Evolutionary conservation across 192 early-diverging fungal genomes (phyloP), one percentile per base, ranked within the genome.

Genomic region (Tieghemiomyces parasiticus): DNA sequence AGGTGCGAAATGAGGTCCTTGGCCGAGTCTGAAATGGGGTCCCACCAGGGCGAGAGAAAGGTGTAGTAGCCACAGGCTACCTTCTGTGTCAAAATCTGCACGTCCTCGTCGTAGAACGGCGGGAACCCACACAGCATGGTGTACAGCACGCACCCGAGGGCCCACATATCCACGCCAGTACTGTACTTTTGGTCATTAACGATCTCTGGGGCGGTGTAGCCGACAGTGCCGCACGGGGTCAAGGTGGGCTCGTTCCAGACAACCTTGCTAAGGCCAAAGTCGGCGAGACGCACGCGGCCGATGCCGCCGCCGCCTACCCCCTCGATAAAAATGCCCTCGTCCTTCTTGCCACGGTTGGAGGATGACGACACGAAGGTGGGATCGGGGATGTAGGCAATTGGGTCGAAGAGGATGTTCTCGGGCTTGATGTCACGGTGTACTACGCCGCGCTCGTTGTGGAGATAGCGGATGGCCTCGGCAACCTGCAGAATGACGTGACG

Each of bases 181-280:
- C 81, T 84, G 59, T 90, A 90, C 35, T 78, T 70, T 66, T 87
- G 77, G 71, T 84, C 82, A 62, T 75, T 82, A 35, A 95, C 77
- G 60, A 95, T 89, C 70, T 95, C 92, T 28, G 92, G 92, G 1
- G 92, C 92, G 4, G 91, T 89, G 59, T 95, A 95, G 26, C 90
- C 89, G 4, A 91, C 83, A 19, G 92, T 95, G 6, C 92, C 92
- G 58, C 90, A 92, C 10, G 92, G 92, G 34, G 92, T 95, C 70
- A 79, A 80, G 8, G 90, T 90, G 4, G 81, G 74, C 62, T 87
- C 79, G 60, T 89, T 78, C 81, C 86, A 87, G 6, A 90, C 79
- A 6, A 90, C 81, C 67, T 91, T 91, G 48, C 88, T 89, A 33
- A 93, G 65, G 4, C 91, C 89, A 76, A 93, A 93, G 71, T 93